phyloP scores from a whole-genome alignment of 2,329 filamentous ascomycete genomes.

The Byssochlamys sp. region DNA sequence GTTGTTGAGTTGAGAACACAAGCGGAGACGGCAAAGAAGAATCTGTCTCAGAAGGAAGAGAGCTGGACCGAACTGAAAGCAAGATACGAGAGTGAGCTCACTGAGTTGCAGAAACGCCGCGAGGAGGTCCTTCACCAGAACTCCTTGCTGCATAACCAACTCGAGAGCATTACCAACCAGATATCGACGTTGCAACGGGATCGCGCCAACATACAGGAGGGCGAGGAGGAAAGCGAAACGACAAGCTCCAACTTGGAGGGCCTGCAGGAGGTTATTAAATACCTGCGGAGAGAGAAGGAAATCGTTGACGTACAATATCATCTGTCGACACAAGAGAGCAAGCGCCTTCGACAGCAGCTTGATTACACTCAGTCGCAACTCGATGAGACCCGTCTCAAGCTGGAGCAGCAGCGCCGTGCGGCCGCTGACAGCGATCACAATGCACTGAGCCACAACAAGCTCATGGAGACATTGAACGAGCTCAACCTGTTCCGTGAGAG shows the following conservation, averaged over 20 bases:
- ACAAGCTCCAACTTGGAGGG: constrained; percentile 56
- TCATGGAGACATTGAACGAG: constrained; percentile 91
- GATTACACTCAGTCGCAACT: constrained; percentile 79
- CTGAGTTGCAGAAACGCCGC: constrained; percentile 65
- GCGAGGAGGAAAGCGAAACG: constrained; percentile 38
- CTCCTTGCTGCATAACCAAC: constrained; percentile 75
- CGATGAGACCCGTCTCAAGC: constrained; percentile 76
- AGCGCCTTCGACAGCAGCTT: constrained; percentile 79
- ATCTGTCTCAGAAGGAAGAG: constrained; percentile 67
- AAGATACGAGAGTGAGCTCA: constrained; percentile 72
- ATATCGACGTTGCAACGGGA: constrained; percentile 70
- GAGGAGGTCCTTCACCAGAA: constrained; percentile 85
- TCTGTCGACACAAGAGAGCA: constrained; percentile 75
- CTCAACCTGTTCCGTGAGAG: constrained; percentile 93
- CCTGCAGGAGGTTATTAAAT: constrained; percentile 81
- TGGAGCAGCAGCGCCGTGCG: constrained; percentile 76
- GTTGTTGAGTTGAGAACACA: constrained; percentile 66
- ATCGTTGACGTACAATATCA: constrained; percentile 96
- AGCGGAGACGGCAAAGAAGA: constrained; percentile 73
- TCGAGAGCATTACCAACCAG: constrained; percentile 73
- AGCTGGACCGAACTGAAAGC: constrained; percentile 79
- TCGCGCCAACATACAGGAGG: constrained; percentile 50
- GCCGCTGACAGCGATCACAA: constrained; percentile 64
- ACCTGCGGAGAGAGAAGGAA: constrained; percentile 88
- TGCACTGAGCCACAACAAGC: constrained; percentile 71